Conservation (phyloP, 495 filamentous ascomycete species). For the Bathelium albidoporum region DNA sequence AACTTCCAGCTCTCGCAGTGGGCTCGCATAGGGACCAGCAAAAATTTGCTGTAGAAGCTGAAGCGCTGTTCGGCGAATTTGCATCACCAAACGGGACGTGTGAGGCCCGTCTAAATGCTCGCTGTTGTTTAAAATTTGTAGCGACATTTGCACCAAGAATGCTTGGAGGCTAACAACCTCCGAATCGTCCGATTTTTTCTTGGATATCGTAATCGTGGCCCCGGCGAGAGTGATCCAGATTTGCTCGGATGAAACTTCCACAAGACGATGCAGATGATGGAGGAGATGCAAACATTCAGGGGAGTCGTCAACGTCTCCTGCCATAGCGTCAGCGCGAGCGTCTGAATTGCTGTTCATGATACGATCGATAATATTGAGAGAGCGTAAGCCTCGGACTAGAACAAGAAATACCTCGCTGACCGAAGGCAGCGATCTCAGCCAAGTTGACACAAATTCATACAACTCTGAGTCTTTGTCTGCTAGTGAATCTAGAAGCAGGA, state of each 20-base stretch:
- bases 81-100: constrained; percentile 19
- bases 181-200: constrained; percentile 33
- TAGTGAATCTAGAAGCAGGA: constrained; percentile 72
- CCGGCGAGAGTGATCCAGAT: constrained; percentile 51
- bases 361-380: not conserved
- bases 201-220: constrained; percentile 20
- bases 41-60: constrained; percentile 66
- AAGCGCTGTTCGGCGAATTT: constrained; percentile 60
- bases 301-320: constrained; percentile 49
- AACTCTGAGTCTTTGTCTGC: constrained; percentile 61
- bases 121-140: not conserved
- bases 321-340: constrained; percentile 15
- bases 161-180: constrained; percentile 46
- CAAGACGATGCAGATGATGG: constrained; percentile 59
- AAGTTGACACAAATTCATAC: constrained; percentile 64
- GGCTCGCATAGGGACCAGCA: constrained; percentile 55
- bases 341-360: not conserved
- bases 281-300: constrained; percentile 71
- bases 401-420: constrained; percentile 40
- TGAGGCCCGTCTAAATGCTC: not conserved
- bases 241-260: constrained; percentile 50
- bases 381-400: not conserved
- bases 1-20: constrained; percentile 57
- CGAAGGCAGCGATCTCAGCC: constrained; percentile 68
- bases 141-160: constrained; percentile 47